Base-by-base conservation (phyloP, 495 filamentous ascomycete genomes). In the Penicillium waksmanii region DNA sequence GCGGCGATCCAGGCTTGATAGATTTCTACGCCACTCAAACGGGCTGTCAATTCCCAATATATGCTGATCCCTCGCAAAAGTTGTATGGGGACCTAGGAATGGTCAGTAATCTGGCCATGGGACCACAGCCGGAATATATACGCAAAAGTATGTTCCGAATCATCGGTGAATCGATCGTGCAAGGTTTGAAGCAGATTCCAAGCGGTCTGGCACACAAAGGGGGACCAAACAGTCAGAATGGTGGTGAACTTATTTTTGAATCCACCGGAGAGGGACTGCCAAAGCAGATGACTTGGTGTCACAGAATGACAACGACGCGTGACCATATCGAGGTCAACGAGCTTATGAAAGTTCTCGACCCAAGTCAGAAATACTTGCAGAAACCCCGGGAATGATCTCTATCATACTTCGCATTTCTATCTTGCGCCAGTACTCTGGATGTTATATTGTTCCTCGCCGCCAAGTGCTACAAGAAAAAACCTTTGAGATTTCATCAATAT, bases 171-270 rank as follows among this genome's bases (percentile, higher is more conserved):
- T 80, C 79, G 9, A 72, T 93, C 25, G 63, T 82, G 6, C 86
- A 89, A 67, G 80, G 72, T 0, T 52, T 94, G 12, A 81, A 79
- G 67, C 69, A 85, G 64, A 56, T 87, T 3, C 66, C 69, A 6
- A 68, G 63, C 15, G 81, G 84, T 44, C 73, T 86, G 33, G 83
- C 78, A 11, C 69, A 84, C n/a, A 87, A 88, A 60, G 86, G 83
- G 3, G 91, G 92, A 0, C 85, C 90, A 64, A 74, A 78, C 50
- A 77, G 81, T 52, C 89, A 94, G 73, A 85, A 91, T 19, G 93
- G 93, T 3, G 93, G 91, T 0, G 93, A 96, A 72, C 93, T 96
- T 64, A 57, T 96, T 43, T 93, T 92, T 63, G 89, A 92, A 68
- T 72, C 40, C 2, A 49, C 31, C 27, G 55, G 35, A 1, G 56